Base-by-base conservation (phyloP, 2,329 filamentous ascomycete genomes). In the Proliferodiscus dingleyae region DNA sequence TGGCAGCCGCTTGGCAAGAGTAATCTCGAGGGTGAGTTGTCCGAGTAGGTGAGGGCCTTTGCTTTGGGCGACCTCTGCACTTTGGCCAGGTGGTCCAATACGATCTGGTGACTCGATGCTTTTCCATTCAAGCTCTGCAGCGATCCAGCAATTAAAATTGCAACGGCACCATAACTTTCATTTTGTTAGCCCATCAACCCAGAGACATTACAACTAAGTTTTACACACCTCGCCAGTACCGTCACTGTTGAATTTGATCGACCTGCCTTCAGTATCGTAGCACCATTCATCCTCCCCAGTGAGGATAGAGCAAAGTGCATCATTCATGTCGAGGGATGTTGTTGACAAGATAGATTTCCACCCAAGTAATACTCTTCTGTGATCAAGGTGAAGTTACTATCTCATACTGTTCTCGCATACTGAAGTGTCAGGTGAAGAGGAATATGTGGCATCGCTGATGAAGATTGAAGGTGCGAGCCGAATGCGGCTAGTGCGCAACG, bases 301-400 rank as follows among this genome's bases (percentile, higher is more conserved):
- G 30, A 60, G 53, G 39, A 60, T 56, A 34, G 53, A 60, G 43
- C 45, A 52, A 29, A 59, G 55, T 43, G 55, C 52, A 37, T 59
- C 54, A 30, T 59, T 56, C 57, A 59, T 59, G 22, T 49, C 38
- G 30, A 32, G 36, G 26, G 32, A n/a, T 32, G 29, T 2, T 45
- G 24, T 34, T 16, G 18, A n/a, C n/a, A n/a, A n/a, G n/a, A n/a
- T n/a, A n/a, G n/a, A n/a, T n/a, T n/a, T n/a, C n/a, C n/a, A n/a
- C n/a, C n/a, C n/a, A n/a, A n/a, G n/a, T n/a, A n/a, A n/a, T n/a
- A n/a, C n/a, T n/a, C n/a, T n/a, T n/a, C n/a, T n/a, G n/a, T n/a
- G n/a, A n/a, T n/a, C n/a, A n/a, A n/a, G n/a, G n/a, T n/a, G n/a
- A n/a, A n/a, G n/a, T n/a, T n/a, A n/a, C n/a, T n/a, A n/a, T n/a